Evolutionary conservation across 371 early-diverging fungal species (phyloP), one percentile per base, ranked within the genome.

Genomic region (Gilbertella persicaria): DNA sequence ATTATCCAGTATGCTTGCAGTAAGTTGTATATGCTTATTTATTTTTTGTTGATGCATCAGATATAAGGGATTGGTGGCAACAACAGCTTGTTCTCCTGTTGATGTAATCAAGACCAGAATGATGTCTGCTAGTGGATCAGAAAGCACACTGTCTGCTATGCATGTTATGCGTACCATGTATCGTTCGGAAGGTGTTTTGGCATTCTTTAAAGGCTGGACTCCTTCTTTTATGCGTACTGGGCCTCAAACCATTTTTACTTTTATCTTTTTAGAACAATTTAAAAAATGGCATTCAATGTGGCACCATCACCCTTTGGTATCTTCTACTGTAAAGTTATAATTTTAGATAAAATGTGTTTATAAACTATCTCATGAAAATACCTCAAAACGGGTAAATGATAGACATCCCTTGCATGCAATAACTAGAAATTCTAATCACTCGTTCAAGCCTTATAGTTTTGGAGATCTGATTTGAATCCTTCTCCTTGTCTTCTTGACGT

Each of bases 51-150:
- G 24, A 44, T 41, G 19, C 17, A 36, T 37, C 33, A 12, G 37
- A 10, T 10, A 44, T 41, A 56, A 70, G 45, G 87, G 86, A 21
- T 71, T 90, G 41, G 80, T 89, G 5, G 87, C 91, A 0, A 90
- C 91, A 8, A 89, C 91, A 0, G 79, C 78, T 1, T 80, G 79
- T 17, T 78, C 84, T 12, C 86, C 88, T 10, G 73, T 85, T 1
- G 91, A 90, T 62, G 91, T 90, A 14, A 75, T 88, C 44, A 89
- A 89, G 64, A 88, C 89, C 0, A 79, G 91, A 19, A 74, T 89
- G 42, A 89, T 89, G 91, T 54, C 62, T 16, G 75, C 81, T 21
- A 78, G 66, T 9, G 65, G 52, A 14, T 58, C 62, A 23, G 68
- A 62, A 12, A 43, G 38, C 6, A 75, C 78, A 41, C 71, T 80